A percentile compares a stretch with the other conserved stretches of the same genome.
phyloP scores from a whole-genome alignment of 2,329 filamentous ascomycete genomes.

The Ilyonectria sp. region DNA sequence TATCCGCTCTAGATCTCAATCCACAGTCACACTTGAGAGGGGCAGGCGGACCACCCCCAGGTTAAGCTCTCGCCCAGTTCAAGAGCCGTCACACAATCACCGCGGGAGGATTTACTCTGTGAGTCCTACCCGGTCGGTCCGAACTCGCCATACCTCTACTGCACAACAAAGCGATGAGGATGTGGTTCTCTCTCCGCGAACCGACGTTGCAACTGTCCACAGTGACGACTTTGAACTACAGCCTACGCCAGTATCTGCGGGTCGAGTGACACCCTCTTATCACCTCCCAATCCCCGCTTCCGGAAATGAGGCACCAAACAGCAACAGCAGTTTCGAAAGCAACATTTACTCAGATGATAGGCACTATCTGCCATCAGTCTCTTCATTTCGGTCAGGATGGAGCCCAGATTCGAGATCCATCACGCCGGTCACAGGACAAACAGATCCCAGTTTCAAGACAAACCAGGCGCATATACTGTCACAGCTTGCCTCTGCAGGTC shows the following conservation, averaged over 20 bases:
- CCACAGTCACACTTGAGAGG: not conserved
- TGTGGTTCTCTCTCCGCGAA: conserved; percentile 43
- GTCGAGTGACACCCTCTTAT: not conserved
- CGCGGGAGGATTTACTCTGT: not conserved
- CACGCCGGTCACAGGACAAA: conserved; percentile 11
- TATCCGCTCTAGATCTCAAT: conserved; percentile 5
- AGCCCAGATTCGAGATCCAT: conserved; percentile 17
- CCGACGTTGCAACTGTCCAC: conserved; percentile 54
- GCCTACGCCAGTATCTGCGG: not conserved
- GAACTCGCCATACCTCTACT: not conserved
- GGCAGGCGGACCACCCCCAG: not conserved
- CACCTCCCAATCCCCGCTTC: not conserved
- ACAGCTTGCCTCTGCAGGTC: not conserved
- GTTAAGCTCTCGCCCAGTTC: not conserved
- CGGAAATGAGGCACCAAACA: not conserved
- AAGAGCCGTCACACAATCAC: not conserved
- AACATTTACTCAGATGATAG: conserved; percentile 27
- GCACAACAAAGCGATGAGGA: not conserved
- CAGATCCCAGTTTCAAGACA: conserved; percentile 1
- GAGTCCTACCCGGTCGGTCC: not conserved
- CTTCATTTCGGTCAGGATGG: conserved; percentile 34
- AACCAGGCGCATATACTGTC: not conserved
- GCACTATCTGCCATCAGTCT: conserved; percentile 37
- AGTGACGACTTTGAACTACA: conserved; percentile 53
- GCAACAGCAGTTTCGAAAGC: conserved; percentile 7